Conservation (phyloP, 768 basidiomycete genomes). For the Cystobasidium ongulense region DNA sequence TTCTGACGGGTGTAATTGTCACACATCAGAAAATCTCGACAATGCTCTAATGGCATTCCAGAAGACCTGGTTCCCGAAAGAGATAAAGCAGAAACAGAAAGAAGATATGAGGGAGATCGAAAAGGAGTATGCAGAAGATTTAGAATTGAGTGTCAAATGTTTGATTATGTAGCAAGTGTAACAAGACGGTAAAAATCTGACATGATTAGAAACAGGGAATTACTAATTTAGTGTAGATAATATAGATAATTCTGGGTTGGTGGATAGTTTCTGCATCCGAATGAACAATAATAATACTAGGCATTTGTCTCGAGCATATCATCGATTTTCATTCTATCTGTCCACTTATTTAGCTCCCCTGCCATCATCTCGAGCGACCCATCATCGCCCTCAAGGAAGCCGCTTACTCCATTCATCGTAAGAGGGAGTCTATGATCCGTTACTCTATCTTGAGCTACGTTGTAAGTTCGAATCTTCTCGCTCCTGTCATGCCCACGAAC, state of each 20-base stretch:
- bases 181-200: too few species aligned
- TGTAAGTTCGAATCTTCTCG: constrained; percentile 94
- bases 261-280: too few species aligned
- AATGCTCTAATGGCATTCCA: constrained; percentile 74
- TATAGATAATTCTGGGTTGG: too few species aligned
- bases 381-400: constrained; percentile 48
- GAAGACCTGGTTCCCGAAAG: constrained; percentile 83
- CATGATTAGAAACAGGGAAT: too few species aligned
- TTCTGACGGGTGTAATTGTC: not conserved
- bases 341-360: constrained; percentile 42
- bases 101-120: constrained; percentile 68
- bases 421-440: constrained; percentile 85
- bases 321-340: constrained; percentile 44
- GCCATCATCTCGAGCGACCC: constrained; percentile 43
- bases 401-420: constrained; percentile 52
- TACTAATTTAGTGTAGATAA: too few species aligned
- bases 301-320: constrained; percentile 41
- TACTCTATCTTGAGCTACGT: constrained; percentile 74
- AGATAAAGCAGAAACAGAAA: constrained; percentile 64
- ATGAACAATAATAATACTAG: too few species aligned
- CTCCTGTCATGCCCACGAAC: constrained; percentile 76
- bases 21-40: constrained; percentile 68
- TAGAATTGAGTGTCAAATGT: constrained; percentile 45
- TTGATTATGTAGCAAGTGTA: not conserved
- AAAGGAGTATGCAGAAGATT: constrained; percentile 59